Conservation (phyloP, 768 basidiomycete species). For the Rhodotorula kratochvilovae region DNA sequence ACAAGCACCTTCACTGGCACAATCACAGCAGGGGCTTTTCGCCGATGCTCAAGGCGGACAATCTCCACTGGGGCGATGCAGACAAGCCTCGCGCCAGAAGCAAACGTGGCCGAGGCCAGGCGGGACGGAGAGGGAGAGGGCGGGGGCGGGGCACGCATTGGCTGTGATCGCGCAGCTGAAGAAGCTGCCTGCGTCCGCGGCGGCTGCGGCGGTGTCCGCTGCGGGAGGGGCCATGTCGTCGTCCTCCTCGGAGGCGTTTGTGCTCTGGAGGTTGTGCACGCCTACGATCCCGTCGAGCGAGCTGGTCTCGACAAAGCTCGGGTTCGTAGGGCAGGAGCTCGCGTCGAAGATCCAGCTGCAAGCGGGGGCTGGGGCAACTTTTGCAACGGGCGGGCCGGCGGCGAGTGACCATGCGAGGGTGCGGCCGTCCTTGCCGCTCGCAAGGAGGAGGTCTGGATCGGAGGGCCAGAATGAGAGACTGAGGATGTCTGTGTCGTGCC, state of each 20-base stretch:
- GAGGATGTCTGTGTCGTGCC: constrained; percentile 92
- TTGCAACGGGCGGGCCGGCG: neutral
- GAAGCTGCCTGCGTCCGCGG: constrained; percentile 62
- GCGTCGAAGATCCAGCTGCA: constrained; percentile 98
- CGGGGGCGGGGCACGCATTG: constrained; percentile 50
- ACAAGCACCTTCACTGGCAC: constrained; percentile 67
- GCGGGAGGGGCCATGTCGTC: constrained; percentile 46
- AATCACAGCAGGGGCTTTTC: constrained; percentile 69
- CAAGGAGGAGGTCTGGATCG: constrained; percentile 84
- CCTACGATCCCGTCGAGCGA: constrained; percentile 93
- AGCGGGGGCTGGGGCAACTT: constrained; percentile 64
- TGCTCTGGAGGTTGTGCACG: constrained; percentile 87
- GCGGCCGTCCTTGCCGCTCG: constrained; percentile 94
- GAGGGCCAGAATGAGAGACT: constrained; percentile 95
- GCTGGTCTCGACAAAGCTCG: constrained; percentile 82
- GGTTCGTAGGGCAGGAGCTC: constrained; percentile 79
- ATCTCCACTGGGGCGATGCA: constrained; percentile 52
- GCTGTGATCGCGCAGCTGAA: constrained; percentile 63
- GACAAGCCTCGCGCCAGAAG: constrained; percentile 83
- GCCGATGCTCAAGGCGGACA: constrained; percentile 63
- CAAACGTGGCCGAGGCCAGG: constrained; percentile 73
- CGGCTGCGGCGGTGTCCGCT: neutral
- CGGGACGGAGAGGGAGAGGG: constrained; percentile 83
- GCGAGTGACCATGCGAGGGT: constrained; percentile 71
- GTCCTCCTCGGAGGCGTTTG: constrained; percentile 52